Evolutionary conservation across 2,329 filamentous ascomycete genomes (phyloP), one percentile per base, ranked within the genome.

Genomic region (Trichoderma afroharzianum): DNA sequence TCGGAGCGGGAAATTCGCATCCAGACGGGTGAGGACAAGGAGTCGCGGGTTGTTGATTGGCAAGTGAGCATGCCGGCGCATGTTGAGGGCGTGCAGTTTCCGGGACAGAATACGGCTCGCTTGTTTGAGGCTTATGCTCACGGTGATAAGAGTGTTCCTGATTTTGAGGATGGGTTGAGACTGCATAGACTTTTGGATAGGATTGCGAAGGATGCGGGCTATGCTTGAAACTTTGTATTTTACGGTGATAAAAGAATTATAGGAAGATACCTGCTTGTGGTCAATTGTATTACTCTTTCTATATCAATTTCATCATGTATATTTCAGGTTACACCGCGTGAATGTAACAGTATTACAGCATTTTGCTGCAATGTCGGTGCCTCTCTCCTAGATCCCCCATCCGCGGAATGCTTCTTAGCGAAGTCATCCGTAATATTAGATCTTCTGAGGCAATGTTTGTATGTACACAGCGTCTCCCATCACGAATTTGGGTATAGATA

Each of bases 71-170:
- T 94, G 88, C 95, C 93, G 87, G 92, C 92, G 36, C 93, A 93
- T 81, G 94, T 95, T 79, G 92, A 95, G 83, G 91, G 92, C 83
- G 95, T 95, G 86, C 92, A 92, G 24, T 57, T 36, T 36, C 63
- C 63, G 9, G 72, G 63, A 1, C 55, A 58, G 61, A 68, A 73
- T 3, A 73, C 63, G 24, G 70, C 64, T 18, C 28, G 21, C 14
- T 21, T 73, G 57, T 73, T 36, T 50, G 71, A 72, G 18, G 72
- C 58, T 9, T 72, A 69, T 66, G 72, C 72, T n/a, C 14, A 15
- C 3, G 55, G 21, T 18, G 28, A 26, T 4, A 30, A 62, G 8
- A 26, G 30, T 11, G 68, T 63, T 59, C 30, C 72, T 1, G 71
- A 69, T 15, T 73, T 73, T 53, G 72, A 73, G 21, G 58, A 50